Base-by-base conservation (phyloP, 306 rosid genomes). In the Castanopsis chinensis region DNA sequence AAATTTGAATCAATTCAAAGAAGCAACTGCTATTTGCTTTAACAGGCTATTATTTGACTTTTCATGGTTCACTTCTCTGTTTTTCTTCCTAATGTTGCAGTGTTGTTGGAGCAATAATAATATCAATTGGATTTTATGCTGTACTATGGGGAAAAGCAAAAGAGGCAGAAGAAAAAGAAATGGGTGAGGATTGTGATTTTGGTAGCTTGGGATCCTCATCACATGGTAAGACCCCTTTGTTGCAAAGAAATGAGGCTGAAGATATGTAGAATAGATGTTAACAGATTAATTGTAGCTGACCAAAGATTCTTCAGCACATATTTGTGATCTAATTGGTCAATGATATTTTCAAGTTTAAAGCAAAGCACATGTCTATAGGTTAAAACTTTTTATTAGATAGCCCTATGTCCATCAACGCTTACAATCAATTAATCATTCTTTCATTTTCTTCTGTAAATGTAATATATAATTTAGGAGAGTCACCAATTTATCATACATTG, bases 111-210 rank as follows among this genome's bases (percentile, higher is more conserved):
- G 86, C 84, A 59, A 18, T 51, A 25, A 27, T 78, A 8, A 35
- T 86, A 3, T 72, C 84, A 55, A 6, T 85, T 67, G 86, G 89
- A 14, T 76, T 85, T 76, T 82, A 79, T 73, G 89, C 80, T 51
- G 80, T 76, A 20, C 28, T 85, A 35, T 85, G 84, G 86, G 84
- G 84, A 25, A 85, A 76, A 56, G 71, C 77, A 41, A 63, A 82
- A 41, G 79, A 76, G 52, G 88, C 71, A 6, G 17, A 49, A 63
- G 41, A 15, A 28, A 57, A 53, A 43, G 52, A 53, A 63, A 79
- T 19, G 30, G 37, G 51, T 71, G 81, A 32, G 35, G 78, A 73
- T 18, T 27, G 14, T 61, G 83, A 37, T 9, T 25, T 56, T 20
- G 11, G 32, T 57, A 72, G 71, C 74, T 63, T 54, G 35, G 23